Base-by-base conservation (phyloP, 441 rosid species). In the Raphanus hybrid region DNA sequence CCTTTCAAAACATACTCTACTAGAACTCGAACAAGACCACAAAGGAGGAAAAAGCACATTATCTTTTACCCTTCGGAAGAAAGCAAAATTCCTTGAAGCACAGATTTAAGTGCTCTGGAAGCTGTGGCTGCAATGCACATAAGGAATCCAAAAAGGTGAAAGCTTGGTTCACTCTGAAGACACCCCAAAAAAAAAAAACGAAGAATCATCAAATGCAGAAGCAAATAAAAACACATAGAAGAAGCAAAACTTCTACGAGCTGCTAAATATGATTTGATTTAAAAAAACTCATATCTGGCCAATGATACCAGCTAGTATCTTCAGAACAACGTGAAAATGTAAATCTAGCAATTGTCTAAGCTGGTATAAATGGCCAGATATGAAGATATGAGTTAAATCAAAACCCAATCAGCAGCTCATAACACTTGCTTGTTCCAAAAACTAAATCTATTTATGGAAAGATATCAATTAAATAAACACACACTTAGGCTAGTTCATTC, bases 81-180 rank as follows among this genome's bases (percentile, higher is more conserved):
- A 81, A 94, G 97, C 82, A 94, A 80, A 85, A 94, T 91, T 69
- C 99, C 97, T 81, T 94, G 98, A 65, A 94, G 82, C 75, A 94
- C 99, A 43, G 99, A 92, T 80, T 94, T 94, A 72, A 94, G 94
- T 26, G 99, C 99, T 84, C 99, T 86, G 0, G 99, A 97, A 80
- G 94, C 99, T 8, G 99, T 94, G 34, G 99, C 99, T 35, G 91
- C 82, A 68, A 92, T 50, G 67, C 99, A 94, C 89, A 94, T 90
- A 64, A 94, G 83, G 79, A 94, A 94, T 81, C 99, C 99, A 76
- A 94, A 91, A 52, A 94, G 82, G 78, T 94, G 98, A 84, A 94
- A 94, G 84, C 97, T 92, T 14, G 99, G 99, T 79, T 94, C 98
- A 69, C 98, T 87, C 99, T 94, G 68, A 20, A 60, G 4, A 48